Percentiles rank a stretch among this genome's conserved stretches.
Evolutionary conservation across 2,329 filamentous ascomycete species (phyloP).

Genomic region (Colletotrichum musicola): DNA sequence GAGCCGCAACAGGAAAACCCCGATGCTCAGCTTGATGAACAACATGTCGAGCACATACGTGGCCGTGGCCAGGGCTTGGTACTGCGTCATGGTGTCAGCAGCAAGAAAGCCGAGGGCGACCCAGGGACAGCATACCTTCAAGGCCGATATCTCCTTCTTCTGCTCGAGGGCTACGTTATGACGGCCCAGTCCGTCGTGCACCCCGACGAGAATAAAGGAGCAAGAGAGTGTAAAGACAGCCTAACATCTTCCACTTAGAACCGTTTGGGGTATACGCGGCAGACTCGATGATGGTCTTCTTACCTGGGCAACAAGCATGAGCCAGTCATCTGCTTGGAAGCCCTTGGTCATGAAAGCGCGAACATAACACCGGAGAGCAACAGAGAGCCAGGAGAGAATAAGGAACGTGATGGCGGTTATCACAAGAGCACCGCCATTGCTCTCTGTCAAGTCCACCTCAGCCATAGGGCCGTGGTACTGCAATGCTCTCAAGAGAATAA

Average conservation of each 20-base stretch:
- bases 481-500: constrained; percentile 18
- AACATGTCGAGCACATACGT: constrained; percentile 67
- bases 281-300: constrained; percentile 39
- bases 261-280: neutral
- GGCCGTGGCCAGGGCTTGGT: constrained; percentile 64
- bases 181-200: constrained; percentile 57
- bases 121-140: constrained; percentile 53
- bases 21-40: constrained; percentile 69
- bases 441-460: constrained; percentile 51
- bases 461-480: constrained; percentile 46
- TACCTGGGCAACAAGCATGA: constrained; percentile 65
- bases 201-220: constrained; percentile 58
- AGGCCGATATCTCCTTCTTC: constrained; percentile 55
- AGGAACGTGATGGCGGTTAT: constrained; percentile 53
- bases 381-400: constrained; percentile 56
- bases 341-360: constrained; percentile 57
- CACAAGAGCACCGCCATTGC: constrained; percentile 55
- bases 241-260: constrained; percentile 44
- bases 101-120: neutral
- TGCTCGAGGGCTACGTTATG: constrained; percentile 60
- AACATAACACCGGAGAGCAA: constrained; percentile 59
- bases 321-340: constrained; percentile 66
- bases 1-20: constrained; percentile 63
- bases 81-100: constrained; percentile 48
- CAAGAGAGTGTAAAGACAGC: constrained; percentile 62